Percentiles rank a stretch among this genome's conserved stretches.
Evolutionary conservation across 108 stramenopile genomes (phyloP).

Genomic region (Stephanodiscus triporus): DNA sequence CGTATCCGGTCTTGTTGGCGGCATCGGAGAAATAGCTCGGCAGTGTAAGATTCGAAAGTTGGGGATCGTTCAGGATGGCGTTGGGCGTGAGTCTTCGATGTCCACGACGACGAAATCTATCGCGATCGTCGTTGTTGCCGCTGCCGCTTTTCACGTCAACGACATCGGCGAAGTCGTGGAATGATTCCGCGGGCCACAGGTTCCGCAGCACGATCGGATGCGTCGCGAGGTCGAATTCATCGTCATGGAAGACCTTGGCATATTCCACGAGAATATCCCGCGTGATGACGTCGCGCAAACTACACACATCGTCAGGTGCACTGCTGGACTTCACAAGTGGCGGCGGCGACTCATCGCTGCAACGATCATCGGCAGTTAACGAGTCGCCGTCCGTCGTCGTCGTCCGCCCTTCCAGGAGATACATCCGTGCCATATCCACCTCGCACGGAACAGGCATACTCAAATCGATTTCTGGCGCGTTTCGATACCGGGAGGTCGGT

Average conservation of each 20-base stretch:
- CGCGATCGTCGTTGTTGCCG: neutral
- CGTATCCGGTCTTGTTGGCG: slow-evolving; percentile 32
- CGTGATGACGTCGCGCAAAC: slow-evolving; percentile 34
- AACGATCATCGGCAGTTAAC: neutral
- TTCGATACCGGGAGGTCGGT: slow-evolving; percentile 1
- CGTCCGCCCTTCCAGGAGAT: slow-evolving; percentile 7
- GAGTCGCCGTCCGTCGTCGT: neutral
- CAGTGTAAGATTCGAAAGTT: slow-evolving; percentile 48
- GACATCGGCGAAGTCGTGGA: neutral
- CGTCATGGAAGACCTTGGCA: slow-evolving; percentile 18
- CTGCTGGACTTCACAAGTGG: neutral
- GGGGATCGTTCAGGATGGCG: slow-evolving; percentile 57
- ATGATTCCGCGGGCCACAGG: slow-evolving; percentile 33
- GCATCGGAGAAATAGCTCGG: slow-evolving; percentile 70
- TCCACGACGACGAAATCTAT: neutral
- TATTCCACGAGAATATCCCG: slow-evolving; percentile 30
- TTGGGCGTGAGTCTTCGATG: slow-evolving; percentile 42
- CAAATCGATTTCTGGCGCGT: slow-evolving; percentile 38
- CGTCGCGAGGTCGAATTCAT: slow-evolving; percentile 28
- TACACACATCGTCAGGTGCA: neutral
- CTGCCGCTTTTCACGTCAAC: neutral
- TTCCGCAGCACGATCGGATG: slow-evolving; percentile 42
- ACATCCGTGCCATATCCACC: neutral
- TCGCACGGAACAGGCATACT: slow-evolving; percentile 32
- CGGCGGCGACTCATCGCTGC: neutral